These are phyloP conservation scores for Scutellaria baicalensis DNA, from an alignment of 257 asterid species.

Conservation along the genomic window DNA sequence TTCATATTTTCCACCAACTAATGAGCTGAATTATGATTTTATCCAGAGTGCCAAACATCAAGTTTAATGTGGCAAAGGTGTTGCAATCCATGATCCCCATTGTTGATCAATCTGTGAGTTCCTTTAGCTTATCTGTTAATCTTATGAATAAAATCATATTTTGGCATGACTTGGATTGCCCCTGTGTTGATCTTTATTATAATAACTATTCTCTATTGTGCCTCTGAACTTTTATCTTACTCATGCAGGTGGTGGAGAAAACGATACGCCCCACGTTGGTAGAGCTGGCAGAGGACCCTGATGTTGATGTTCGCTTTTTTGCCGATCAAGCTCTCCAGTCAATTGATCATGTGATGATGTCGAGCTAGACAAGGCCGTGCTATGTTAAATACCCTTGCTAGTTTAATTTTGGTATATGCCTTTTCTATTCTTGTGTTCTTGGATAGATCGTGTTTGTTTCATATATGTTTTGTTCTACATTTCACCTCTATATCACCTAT, in stretches of 20 bases:
- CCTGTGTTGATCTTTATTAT: no score
- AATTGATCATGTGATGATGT: constrained; percentile 56
- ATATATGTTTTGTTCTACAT: no score
- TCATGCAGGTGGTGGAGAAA: constrained; percentile 67
- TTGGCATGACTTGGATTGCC: no score
- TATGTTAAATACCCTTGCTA: no score
- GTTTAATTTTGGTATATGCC: no score
- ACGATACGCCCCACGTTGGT: constrained; percentile 72
- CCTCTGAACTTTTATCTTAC: background rate
- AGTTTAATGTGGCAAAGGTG: constrained; percentile 89
- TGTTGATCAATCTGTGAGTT: constrained; percentile 77
- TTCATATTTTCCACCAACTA: background rate
- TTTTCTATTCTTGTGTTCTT: no score
- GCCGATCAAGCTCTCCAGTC: constrained; percentile 87
- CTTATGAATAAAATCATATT: no score
- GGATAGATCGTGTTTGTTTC: no score
- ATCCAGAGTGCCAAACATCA: constrained; percentile 85
- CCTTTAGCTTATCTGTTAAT: background rate
- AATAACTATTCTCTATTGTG: no score
- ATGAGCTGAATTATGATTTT: background rate
- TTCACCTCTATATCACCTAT: no score
- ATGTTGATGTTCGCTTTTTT: constrained; percentile 80
- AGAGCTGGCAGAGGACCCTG: constrained; percentile 88
- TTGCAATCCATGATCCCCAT: constrained; percentile 80
- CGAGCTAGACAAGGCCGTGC: constrained; percentile 34